Conservation (phyloP, 2,329 filamentous ascomycete genomes). For the Arthrinium phaeospermum region DNA sequence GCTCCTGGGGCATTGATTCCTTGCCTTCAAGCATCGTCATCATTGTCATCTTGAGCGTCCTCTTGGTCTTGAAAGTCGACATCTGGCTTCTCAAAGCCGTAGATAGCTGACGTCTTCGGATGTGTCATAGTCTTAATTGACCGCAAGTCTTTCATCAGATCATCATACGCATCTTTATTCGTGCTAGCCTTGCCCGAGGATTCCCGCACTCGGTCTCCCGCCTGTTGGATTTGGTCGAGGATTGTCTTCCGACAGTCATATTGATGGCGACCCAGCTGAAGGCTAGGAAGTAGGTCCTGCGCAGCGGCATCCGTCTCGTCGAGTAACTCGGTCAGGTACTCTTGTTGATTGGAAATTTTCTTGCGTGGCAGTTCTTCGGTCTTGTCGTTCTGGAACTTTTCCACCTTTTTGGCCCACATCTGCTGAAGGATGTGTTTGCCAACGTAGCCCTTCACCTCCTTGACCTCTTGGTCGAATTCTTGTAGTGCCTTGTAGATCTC, state of each 20-base stretch:
- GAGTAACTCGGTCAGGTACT: conserved; percentile 35
- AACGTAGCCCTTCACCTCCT: conserved; percentile 32
- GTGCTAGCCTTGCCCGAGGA: not conserved
- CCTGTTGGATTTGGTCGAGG: not conserved
- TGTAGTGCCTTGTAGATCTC: conserved; percentile 32
- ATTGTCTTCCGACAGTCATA: not conserved
- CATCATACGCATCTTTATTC: not conserved
- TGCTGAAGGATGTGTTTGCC: conserved; percentile 30
- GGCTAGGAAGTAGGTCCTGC: conserved; percentile 12
- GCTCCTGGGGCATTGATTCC: not conserved
- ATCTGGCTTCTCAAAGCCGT: not conserved
- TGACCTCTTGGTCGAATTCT: conserved; percentile 33
- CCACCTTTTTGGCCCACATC: conserved; percentile 37
- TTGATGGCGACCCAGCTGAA: not conserved
- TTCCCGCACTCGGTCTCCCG: not conserved
- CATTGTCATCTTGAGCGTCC: not conserved
- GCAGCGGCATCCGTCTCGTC: conserved; percentile 31
- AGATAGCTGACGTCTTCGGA: not conserved
- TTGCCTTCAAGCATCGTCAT: not conserved
- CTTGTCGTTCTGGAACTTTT: conserved; percentile 27
- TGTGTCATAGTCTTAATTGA: not conserved
- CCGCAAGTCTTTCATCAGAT: not conserved
- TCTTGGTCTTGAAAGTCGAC: not conserved
- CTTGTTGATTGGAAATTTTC: conserved; percentile 31
- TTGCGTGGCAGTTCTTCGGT: conserved; percentile 26